phyloP scores from a whole-genome alignment of 2,329 filamentous ascomycete species.

The Colletotrichum trifolii region DNA sequence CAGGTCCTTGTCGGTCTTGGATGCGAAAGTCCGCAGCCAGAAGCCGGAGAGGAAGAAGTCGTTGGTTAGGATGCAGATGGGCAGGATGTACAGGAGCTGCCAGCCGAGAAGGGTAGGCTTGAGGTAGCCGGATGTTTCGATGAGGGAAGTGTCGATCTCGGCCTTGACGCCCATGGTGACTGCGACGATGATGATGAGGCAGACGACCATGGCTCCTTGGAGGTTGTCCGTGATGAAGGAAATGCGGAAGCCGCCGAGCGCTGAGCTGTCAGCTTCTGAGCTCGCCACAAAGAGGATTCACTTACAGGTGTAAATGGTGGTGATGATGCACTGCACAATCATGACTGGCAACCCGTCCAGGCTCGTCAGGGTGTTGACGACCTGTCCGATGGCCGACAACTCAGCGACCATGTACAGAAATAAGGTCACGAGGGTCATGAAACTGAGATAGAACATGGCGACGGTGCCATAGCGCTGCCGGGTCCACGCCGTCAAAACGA shows the following conservation, averaged over 20 bases:
- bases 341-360: slow-evolving; percentile 79
- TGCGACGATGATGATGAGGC: slow-evolving; percentile 79
- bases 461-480: slow-evolving; percentile 79
- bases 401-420: slow-evolving; percentile 91
- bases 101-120: slow-evolving; percentile 79
- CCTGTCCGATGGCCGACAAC: slow-evolving; percentile 83
- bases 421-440: slow-evolving; percentile 82
- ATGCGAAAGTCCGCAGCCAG: slow-evolving; percentile 87
- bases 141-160: slow-evolving; percentile 74
- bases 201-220: slow-evolving; percentile 81
- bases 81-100: slow-evolving; percentile 87
- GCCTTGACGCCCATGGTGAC: slow-evolving; percentile 83
- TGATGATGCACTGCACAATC: slow-evolving; percentile 81
- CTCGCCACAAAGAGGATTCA: neutral
- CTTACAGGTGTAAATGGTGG: slow-evolving; percentile 85
- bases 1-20: slow-evolving; percentile 81
- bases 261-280: slow-evolving; percentile 51
- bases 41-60: slow-evolving; percentile 88
- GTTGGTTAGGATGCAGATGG: slow-evolving; percentile 83
- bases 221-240: slow-evolving; percentile 87
- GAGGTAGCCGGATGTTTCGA: slow-evolving; percentile 76
- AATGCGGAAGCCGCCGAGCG: slow-evolving; percentile 83
- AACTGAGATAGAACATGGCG: slow-evolving; percentile 78
- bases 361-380: slow-evolving; percentile 78
- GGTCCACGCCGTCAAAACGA: slow-evolving; percentile 87